Evolutionary conservation across 2,329 filamentous ascomycete species (phyloP), one percentile per base, ranked within the genome.

Genomic region (Aspergillus brasiliensis): DNA sequence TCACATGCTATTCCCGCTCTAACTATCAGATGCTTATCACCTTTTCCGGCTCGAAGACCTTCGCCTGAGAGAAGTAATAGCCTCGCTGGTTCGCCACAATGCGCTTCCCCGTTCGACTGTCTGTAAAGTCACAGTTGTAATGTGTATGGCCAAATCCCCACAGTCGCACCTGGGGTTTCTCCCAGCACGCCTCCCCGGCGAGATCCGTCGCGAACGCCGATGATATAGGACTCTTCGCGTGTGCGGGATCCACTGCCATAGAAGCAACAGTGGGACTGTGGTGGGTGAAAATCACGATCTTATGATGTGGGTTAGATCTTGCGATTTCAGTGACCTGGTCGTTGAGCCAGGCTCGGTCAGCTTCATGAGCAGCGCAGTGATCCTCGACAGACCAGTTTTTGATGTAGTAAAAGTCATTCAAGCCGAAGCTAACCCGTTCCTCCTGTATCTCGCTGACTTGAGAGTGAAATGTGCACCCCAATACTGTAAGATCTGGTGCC

Each of bases 361-460:
- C 64, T 25, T 68, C 57, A 34, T 78, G 75, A 2, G 71, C 69
- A 5, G 61, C 62, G 27, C 62, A 65, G 59, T 78, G 75, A 10
- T 60, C 62, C 21, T 71, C 69, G 4, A 77, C 67, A 1, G 68
- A 68, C 74, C 75, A 78, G 51, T 73, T 63, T 0, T 66, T 48
- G n/a, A 77, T 84, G 0, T 78, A 66, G 63, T 78, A 82, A 62
- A 86, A 86, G 71, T 86, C 83, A 47, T 83, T 82, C 8, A 86
- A 63, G 0, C 79, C 74, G 37, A 77, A 67, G 51, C 75, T 76
- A 13, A 86, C 78, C 0, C 59, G 65, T 34, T 75, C 70, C 7
- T 67, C 62, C 6, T 78, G 72, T n/a, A 74, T 66, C 0, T 73
- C 56, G 0, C 77, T 73, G 25, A 86, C 71, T 8, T 68, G 57